Conservation (phyloP, 257 asterid genomes). For the Linderniella brevidens region DNA sequence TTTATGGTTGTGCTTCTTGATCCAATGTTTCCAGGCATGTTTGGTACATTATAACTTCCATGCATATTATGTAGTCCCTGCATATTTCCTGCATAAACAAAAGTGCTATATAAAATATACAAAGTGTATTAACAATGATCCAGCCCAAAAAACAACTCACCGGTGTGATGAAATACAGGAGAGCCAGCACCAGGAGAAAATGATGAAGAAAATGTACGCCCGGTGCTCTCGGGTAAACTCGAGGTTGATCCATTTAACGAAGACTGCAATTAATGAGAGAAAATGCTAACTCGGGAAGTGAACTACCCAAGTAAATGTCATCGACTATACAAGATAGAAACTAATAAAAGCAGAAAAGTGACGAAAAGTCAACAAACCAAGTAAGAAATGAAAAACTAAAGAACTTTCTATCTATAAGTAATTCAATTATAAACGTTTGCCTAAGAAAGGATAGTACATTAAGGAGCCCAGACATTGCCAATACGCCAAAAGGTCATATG, state of each 20-base stretch:
- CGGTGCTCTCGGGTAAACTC: constrained; percentile 75
- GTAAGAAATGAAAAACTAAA: not conserved
- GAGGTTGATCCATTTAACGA: constrained; percentile 76
- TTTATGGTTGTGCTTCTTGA: constrained; percentile 67
- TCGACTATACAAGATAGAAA: not conserved
- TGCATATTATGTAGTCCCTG: constrained; percentile 89
- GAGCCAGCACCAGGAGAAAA: constrained; percentile 90
- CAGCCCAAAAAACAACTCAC: constrained; percentile 31
- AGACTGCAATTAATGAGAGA: constrained; percentile 38
- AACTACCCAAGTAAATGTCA: not conserved
- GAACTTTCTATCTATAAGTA: not conserved
- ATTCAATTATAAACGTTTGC: not conserved
- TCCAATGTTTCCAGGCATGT: constrained; percentile 79
- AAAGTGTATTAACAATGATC: constrained; percentile 6
- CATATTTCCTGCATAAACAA: constrained; percentile 47
- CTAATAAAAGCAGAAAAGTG: not conserved
- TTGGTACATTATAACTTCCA: constrained; percentile 76
- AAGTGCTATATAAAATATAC: constrained; percentile 12
- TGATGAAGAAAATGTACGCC: constrained; percentile 70
- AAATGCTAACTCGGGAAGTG: constrained; percentile 7
- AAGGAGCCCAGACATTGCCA: not conserved
- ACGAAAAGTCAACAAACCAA: not conserved
- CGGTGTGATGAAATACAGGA: constrained; percentile 70
- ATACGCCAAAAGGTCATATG: not conserved
- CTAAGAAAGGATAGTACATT: not conserved